phyloP scores from a whole-genome alignment of 495 filamentous ascomycete species.

The Beverwykella pulmonaria region DNA sequence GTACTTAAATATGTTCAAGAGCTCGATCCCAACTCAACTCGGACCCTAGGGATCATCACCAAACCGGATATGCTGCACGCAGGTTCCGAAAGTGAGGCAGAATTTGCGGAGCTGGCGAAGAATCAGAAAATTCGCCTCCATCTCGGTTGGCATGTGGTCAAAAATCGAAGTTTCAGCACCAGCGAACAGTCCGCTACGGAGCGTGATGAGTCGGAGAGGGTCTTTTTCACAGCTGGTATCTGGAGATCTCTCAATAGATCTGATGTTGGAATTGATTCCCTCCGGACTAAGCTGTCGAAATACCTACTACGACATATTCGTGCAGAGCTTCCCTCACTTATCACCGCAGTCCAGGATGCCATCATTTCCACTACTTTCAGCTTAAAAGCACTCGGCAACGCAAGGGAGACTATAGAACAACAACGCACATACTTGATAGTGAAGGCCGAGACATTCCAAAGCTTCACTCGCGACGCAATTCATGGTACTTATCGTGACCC shows the following conservation, averaged over 20 bases:
- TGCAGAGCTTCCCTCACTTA: slow-evolving; percentile 59
- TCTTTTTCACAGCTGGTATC: slow-evolving; percentile 53
- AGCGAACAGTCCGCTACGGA: slow-evolving; percentile 27
- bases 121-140: slow-evolving; percentile 33
- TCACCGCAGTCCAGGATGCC: slow-evolving; percentile 48
- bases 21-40: slow-evolving; percentile 33
- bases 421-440: slow-evolving; percentile 1
- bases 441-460: slow-evolving; percentile 17
- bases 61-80: slow-evolving; percentile 42
- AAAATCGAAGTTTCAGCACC: slow-evolving; percentile 34
- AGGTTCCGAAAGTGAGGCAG: slow-evolving; percentile 36
- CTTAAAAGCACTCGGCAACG: slow-evolving; percentile 7
- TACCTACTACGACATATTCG: slow-evolving; percentile 61
- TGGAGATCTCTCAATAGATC: slow-evolving; percentile 50
- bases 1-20: slow-evolving; percentile 28
- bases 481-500: slow-evolving; percentile 2
- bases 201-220: slow-evolving; percentile 46
- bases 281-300: slow-evolving; percentile 58
- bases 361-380: background rate
- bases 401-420: slow-evolving; percentile 1
- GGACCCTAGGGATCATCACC: slow-evolving; percentile 46
- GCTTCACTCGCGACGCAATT: slow-evolving; percentile 8
- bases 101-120: slow-evolving; percentile 33
- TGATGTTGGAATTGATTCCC: slow-evolving; percentile 53
- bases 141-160: slow-evolving; percentile 45